phyloP scores from a whole-genome alignment of 352 stramenopile species.

The Phytopythium helicoides region DNA sequence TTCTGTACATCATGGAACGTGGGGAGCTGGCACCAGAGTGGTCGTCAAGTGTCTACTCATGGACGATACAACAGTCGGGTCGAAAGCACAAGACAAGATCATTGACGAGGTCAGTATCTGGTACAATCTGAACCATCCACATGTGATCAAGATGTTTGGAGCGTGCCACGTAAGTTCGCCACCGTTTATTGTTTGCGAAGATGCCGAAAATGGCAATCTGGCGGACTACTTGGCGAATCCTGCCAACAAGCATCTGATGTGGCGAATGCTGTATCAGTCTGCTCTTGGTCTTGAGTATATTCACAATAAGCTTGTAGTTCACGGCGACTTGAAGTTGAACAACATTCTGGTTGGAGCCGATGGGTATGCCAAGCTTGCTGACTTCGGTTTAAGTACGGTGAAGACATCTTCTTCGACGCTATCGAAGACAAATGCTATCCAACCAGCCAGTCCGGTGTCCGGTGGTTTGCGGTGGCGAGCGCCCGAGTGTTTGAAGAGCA shows the following conservation, averaged over 20 bases:
- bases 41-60: constrained; percentile 31
- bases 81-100: constrained; percentile 7
- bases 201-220: constrained; percentile 18
- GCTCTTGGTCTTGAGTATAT: constrained; percentile 28
- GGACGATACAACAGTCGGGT: constrained; percentile 4
- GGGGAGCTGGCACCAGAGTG: constrained; percentile 15
- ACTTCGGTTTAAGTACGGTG: constrained; percentile 13
- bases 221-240: constrained; percentile 9
- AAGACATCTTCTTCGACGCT: neutral
- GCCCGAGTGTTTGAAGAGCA: constrained; percentile 21
- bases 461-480: constrained; percentile 22
- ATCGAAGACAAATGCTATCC: neutral
- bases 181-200: constrained; percentile 24
- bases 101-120: constrained; percentile 25
- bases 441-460: neutral
- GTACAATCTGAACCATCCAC: constrained; percentile 22
- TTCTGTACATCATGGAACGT: constrained; percentile 16
- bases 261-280: constrained; percentile 20
- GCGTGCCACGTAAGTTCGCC: constrained; percentile 26
- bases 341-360: too few relatives aligned
- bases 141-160: constrained; percentile 26
- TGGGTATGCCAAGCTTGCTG: too few relatives aligned
- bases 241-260: constrained; percentile 8
- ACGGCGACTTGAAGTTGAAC: too few relatives aligned
- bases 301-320: too few relatives aligned